Evolutionary conservation across 2,329 filamentous ascomycete species (phyloP), one percentile per base, ranked within the genome.

Genomic region (Cytospora mali): DNA sequence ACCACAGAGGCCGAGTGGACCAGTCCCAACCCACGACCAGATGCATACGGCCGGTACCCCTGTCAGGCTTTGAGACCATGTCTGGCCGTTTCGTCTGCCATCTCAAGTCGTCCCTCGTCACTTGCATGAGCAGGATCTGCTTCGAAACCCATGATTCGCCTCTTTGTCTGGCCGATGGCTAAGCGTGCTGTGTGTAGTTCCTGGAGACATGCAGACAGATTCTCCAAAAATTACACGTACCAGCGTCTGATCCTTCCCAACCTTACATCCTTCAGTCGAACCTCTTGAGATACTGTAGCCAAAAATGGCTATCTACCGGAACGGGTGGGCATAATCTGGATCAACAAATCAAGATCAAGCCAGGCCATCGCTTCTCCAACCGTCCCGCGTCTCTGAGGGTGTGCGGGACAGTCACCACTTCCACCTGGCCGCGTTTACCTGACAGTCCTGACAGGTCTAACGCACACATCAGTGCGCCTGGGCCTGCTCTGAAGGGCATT

Each of bases 101-200:
- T 25, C 31, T 42, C 56, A 14, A 52, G 18, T 27, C 27, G 49
- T 35, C 33, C 18, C 25, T 50, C 18, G 27, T 50, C 33, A 14
- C 50, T 23, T 18, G 57, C 57, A 54, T 60, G 57, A 33, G 57
- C 23, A 54, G 57, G 50, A 48, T 60, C 35, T 21, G 57, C 54
- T 60, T 60, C 50, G 48, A 6, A 27, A 11, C 6, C n/a, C 9
- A 46, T 39, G 42, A 50, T 18, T 31, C 27, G 5, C 9, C 16
- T 48, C 6, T 27, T n/a, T 50, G 39, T 27, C 27, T 46, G n/a
- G 39, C n/a, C 35, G 31, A 29, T 23, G 31, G 56, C 18, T 16
- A 29, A n/a, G 23, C n/a, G 4, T n/a, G n/a, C n/a, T n/a, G n/a
- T 58, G n/a, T 42, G 1, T 46, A n/a, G 42, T 23, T 4, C n/a